Base-by-base conservation (phyloP, 495 filamentous ascomycete genomes). In the Penicillium goetzii region DNA sequence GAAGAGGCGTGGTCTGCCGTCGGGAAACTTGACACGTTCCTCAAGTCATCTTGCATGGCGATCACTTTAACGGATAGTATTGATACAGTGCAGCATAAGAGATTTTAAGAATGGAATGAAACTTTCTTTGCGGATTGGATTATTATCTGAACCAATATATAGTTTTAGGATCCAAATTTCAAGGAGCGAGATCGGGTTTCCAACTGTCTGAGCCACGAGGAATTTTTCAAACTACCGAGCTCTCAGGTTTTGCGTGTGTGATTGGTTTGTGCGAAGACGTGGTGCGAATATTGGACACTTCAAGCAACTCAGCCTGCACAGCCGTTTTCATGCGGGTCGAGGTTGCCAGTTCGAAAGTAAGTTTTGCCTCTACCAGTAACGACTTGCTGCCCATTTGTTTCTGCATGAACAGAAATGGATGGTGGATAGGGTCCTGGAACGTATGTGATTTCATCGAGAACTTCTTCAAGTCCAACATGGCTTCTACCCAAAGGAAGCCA, bases 271-370 rank as follows among this genome's bases (percentile, higher is more conserved):
- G 38, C 38, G 38, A 41, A 41, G 38, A 41, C 38, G 38, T 41
- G 38, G 38, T 41, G 38, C 38, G 38, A 41, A 41, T 41, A 41
- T 41, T 41, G 38, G 38, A 41, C 38, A 41, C 38, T 41, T 41
- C 15, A 41, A 41, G 38, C 38, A 41, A 41, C 38, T 41, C 38
- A 41, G 38, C 38, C 38, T 41, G 38, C n/a, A 41, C 4, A 41
- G 38, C 38, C n/a, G 38, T 41, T 14, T 41, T 41, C 38, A 41
- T 41, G 15, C 38, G 38, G 15, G 38, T 41, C 17, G 38, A 41
- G 38, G 38, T 41, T 41, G 38, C 38, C 38, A 41, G 7, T 41
- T 41, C 38, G 38, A 41, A 41, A 41, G 38, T 41, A 41, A 41
- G 38, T 41, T 41, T 41, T 41, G 38, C 38, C 17, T 41, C 38